Evolutionary conservation across 768 basidiomycete species (phyloP).

Genomic region (Neoboletus brunneissimus): DNA sequence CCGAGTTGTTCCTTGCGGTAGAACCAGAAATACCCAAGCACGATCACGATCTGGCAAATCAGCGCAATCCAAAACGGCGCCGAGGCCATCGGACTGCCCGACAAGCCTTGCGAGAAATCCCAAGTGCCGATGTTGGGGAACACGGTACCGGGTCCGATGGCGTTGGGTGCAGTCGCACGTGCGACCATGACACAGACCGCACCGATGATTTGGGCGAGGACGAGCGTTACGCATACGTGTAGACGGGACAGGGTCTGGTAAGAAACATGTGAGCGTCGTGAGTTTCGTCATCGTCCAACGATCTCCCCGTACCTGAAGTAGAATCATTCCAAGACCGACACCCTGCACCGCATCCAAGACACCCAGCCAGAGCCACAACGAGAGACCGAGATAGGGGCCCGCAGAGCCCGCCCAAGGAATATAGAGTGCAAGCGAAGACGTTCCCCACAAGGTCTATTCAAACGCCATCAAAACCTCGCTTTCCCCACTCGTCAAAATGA

Average conservation of each 20-base stretch:
- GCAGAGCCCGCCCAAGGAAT: slow-evolving; percentile 87
- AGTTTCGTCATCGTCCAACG: not conserved
- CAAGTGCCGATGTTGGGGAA: slow-evolving; percentile 92
- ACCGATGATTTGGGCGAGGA: slow-evolving; percentile 87
- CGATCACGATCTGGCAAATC: slow-evolving; percentile 77
- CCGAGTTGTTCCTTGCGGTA: slow-evolving; percentile 92
- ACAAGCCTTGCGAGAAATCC: slow-evolving; percentile 74
- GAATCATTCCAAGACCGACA: slow-evolving; percentile 89
- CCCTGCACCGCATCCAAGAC: slow-evolving; percentile 93
- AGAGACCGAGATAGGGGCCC: slow-evolving; percentile 87
- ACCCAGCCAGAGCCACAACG: slow-evolving; percentile 93
- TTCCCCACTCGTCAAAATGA: not conserved
- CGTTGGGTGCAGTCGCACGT: slow-evolving; percentile 84
- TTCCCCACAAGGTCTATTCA: slow-evolving; percentile 86
- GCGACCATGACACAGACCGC: slow-evolving; percentile 91
- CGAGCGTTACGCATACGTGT: slow-evolving; percentile 91
- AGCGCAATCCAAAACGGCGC: slow-evolving; percentile 89
- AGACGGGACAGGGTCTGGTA: slow-evolving; percentile 79
- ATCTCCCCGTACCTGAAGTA: slow-evolving; percentile 52
- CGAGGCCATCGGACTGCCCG: slow-evolving; percentile 76
- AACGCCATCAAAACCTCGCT: slow-evolving; percentile 1
- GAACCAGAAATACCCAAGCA: slow-evolving; percentile 94
- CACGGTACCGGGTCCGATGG: slow-evolving; percentile 84
- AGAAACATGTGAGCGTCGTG: not conserved
- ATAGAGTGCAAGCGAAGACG: slow-evolving; percentile 88